Evolutionary conservation across 495 filamentous ascomycete genomes (phyloP), one percentile per base, ranked within the genome.

Genomic region (Ascodesmis nigricans): DNA sequence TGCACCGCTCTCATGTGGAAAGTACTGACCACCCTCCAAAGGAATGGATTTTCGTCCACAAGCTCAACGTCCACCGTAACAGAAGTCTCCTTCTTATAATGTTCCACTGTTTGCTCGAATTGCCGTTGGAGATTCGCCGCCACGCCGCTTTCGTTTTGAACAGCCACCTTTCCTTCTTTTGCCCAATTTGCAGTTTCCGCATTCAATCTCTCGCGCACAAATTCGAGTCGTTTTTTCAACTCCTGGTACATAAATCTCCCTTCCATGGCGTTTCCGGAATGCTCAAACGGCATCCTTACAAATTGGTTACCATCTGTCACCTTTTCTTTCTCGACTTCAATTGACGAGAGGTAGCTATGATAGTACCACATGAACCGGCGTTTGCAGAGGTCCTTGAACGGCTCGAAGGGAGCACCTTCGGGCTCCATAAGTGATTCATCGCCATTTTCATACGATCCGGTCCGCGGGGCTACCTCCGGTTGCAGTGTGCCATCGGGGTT

Each of bases 301-400:
- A 95, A 95, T 3, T 49, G 43, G 20, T 66, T 56, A 9, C 65
- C 65, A 30, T 73, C 66, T 29, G 61, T 65, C 32, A 64, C 61
- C 44, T 65, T 67, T 37, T 53, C 53, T 36, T 69, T 65, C 5
- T 65, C 75, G 27, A 67, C 60, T 8, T 69, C 61, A 31, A 91
- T 74, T 4, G 72, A 64, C 5, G 61, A 54, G 15, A 83, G 56
- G 52, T 95, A 97, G 8, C 71, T 73, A 28, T 90, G 76, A 47
- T 79, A 82, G 52, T 97, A 95, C 87, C 90, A 95, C 10, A 97
- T 55, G 53, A 95, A 93, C 0, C 83, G 71, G 29, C 76, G 70
- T 55, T 95, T 97, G 63, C 73, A 78, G 5, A 90, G 58, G 44
- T 97, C 90, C 36, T 69, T 70, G 60, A 95, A 95, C 0, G 79